These are phyloP conservation scores for Aspergillus sp. DNA, from an alignment of 2,329 filamentous ascomycete species.

Conservation along the genomic window DNA sequence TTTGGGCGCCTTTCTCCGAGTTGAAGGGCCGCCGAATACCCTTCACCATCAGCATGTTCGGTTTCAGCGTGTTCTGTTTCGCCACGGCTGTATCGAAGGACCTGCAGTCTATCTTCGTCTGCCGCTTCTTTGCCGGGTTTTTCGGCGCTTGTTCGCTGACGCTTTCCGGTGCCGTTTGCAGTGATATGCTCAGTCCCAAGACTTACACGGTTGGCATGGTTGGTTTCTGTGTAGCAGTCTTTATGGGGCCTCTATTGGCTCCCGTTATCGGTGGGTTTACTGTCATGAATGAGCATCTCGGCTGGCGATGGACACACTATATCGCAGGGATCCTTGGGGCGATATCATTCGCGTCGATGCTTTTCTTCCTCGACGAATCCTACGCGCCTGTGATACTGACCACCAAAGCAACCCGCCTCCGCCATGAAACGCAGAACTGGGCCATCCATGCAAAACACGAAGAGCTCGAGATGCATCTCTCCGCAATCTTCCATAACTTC, in stretches of 20 bases:
- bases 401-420: constrained; percentile 32
- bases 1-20: constrained; percentile 43
- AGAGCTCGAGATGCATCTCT: constrained; percentile 34
- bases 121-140: constrained; percentile 44
- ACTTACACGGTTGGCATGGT: constrained; percentile 38
- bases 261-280: constrained; percentile 42
- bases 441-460: constrained; percentile 33
- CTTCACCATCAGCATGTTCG: constrained; percentile 39
- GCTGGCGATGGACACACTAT: constrained; percentile 45
- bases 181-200: constrained; percentile 21
- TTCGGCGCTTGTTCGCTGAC: constrained; percentile 41
- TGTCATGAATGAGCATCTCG: constrained; percentile 27
- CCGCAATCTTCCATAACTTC: constrained; percentile 15
- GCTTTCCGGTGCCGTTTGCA: constrained; percentile 38
- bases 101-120: constrained; percentile 35
- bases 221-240: constrained; percentile 22
- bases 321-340: constrained; percentile 39
- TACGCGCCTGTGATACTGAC: constrained; percentile 37
- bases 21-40: constrained; percentile 43
- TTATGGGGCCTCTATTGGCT: constrained; percentile 38
- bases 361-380: constrained; percentile 33
- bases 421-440: constrained; percentile 35
- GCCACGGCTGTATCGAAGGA: constrained; percentile 41
- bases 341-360: constrained; percentile 13
- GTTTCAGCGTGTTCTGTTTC: constrained; percentile 45